Conservation (phyloP, 768 basidiomycete genomes). For the Fistulinella prunicolor region DNA sequence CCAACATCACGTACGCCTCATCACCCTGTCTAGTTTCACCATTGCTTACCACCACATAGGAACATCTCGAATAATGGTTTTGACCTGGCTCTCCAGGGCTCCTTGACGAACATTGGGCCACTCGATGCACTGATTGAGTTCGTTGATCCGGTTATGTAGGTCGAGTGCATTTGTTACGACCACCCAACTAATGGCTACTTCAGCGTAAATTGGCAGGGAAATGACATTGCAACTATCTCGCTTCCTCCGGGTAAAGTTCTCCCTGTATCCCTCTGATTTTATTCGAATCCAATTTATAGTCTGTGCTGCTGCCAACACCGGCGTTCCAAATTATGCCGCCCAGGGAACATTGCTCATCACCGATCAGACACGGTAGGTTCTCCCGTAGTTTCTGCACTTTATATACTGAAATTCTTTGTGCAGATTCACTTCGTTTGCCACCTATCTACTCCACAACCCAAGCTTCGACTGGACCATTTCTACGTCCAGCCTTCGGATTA, state of each 20-base stretch:
- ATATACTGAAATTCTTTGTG: background rate
- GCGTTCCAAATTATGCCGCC: conserved; percentile 60
- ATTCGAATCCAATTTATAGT: conserved; percentile 34
- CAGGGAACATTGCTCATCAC: conserved; percentile 55
- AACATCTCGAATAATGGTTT: conserved; percentile 61
- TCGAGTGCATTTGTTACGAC: background rate
- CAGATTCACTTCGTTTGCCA: conserved; percentile 66
- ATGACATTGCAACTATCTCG: conserved; percentile 58
- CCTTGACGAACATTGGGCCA: conserved; percentile 61
- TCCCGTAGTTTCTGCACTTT: background rate
- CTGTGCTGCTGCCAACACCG: conserved; percentile 63
- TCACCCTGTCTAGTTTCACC: conserved; percentile 31
- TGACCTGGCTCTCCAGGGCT: conserved; percentile 55
- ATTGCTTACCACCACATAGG: conserved; percentile 50
- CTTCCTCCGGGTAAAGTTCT: conserved; percentile 56
- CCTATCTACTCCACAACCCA: conserved; percentile 59
- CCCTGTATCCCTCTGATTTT: background rate
- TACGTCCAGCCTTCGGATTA: conserved; percentile 58
- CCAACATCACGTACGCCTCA: conserved; percentile 51
- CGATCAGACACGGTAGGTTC: conserved; percentile 44
- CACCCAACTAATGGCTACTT: background rate
- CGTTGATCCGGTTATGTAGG: conserved; percentile 56
- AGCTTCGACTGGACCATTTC: conserved; percentile 71
- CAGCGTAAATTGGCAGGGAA: conserved; percentile 63
- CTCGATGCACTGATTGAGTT: conserved; percentile 70